Percentiles rank a stretch among this genome's conserved stretches.
phyloP scores from a whole-genome alignment of 23 red algal species.

The Cyanidium caldarium region DNA sequence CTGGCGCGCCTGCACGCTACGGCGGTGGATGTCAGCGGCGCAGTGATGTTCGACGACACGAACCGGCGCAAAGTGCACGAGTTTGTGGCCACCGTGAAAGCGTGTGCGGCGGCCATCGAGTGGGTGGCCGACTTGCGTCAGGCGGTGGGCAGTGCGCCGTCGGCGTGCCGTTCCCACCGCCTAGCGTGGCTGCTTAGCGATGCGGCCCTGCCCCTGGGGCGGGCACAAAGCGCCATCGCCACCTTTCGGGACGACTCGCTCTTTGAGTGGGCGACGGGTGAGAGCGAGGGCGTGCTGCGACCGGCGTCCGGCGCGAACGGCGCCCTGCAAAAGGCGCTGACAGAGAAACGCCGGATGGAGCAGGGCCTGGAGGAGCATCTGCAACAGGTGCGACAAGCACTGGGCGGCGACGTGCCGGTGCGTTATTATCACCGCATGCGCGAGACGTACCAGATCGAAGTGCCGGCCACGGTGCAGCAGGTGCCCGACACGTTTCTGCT shows the following conservation, averaged over 20 bases:
- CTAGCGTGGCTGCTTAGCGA: constrained; percentile 38
- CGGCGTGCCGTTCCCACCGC: neutral
- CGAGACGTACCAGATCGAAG: constrained; percentile 86
- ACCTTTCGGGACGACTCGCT: neutral
- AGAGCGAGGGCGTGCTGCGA: constrained; percentile 26
- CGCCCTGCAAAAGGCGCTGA: constrained; percentile 16
- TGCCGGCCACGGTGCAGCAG: constrained; percentile 6
- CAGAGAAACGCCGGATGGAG: constrained; percentile 34
- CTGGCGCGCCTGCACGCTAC: constrained; percentile 43
- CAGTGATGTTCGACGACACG: constrained; percentile 97
- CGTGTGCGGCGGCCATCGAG: constrained; percentile 34
- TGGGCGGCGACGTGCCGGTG: constrained; percentile 22
- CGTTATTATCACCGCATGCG: constrained; percentile 78
- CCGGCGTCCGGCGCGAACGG: constrained; percentile 15
- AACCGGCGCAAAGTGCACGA: constrained; percentile 57
- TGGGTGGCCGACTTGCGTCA: constrained; percentile 18
- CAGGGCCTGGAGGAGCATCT: constrained; percentile 19
- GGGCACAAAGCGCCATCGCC: neutral
- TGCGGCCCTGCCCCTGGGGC: constrained; percentile 7
- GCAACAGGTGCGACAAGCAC: constrained; percentile 16
- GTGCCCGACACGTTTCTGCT: constrained; percentile 48
- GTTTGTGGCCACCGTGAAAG: constrained; percentile 49
- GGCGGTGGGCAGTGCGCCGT: neutral
- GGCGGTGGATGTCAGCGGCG: constrained; percentile 27
- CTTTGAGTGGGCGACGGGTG: constrained; percentile 37